These are phyloP conservation scores for Lichtheimia corymbifera DNA, from an alignment of 371 early-diverging fungal species.

Conservation along the genomic window DNA sequence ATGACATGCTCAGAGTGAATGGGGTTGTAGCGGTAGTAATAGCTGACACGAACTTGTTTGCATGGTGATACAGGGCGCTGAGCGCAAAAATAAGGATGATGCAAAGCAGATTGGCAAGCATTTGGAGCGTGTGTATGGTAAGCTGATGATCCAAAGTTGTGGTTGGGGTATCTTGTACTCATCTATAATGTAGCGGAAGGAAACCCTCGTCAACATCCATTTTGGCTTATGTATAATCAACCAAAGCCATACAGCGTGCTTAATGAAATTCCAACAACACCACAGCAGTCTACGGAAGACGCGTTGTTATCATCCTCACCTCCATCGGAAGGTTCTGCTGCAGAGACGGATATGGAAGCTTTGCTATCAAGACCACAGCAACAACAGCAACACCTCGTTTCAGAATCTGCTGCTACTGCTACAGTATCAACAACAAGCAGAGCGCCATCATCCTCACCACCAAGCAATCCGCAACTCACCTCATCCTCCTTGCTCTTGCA, in stretches of 20 bases:
- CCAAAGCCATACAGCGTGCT: slow-evolving; percentile 37
- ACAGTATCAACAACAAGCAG: slow-evolving; percentile 8
- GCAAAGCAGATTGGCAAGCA: slow-evolving; percentile 58
- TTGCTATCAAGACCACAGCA: not conserved
- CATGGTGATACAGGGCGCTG: slow-evolving; percentile 41
- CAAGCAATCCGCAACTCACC: not conserved
- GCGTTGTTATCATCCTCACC: not conserved
- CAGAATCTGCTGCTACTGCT: not conserved
- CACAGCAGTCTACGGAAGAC: slow-evolving; percentile 9
- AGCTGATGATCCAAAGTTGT: not conserved
- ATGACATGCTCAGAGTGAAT: not conserved
- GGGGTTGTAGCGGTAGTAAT: no score
- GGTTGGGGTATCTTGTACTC: not conserved
- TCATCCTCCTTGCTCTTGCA: not conserved
- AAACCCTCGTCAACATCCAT: slow-evolving; percentile 18
- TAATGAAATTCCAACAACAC: slow-evolving; percentile 25
- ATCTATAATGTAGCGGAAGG: slow-evolving; percentile 14
- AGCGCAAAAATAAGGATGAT: slow-evolving; percentile 67
- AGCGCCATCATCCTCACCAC: not conserved
- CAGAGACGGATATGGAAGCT: not conserved
- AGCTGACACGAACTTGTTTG: no score
- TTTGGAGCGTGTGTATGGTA: slow-evolving; percentile 56
- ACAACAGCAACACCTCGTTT: not conserved
- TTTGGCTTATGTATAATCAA: slow-evolving; percentile 38
- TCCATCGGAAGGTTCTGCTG: not conserved